These are phyloP conservation scores for Penicillium sp. DNA, from an alignment of 2,329 filamentous ascomycete genomes.

Conservation along the genomic window DNA sequence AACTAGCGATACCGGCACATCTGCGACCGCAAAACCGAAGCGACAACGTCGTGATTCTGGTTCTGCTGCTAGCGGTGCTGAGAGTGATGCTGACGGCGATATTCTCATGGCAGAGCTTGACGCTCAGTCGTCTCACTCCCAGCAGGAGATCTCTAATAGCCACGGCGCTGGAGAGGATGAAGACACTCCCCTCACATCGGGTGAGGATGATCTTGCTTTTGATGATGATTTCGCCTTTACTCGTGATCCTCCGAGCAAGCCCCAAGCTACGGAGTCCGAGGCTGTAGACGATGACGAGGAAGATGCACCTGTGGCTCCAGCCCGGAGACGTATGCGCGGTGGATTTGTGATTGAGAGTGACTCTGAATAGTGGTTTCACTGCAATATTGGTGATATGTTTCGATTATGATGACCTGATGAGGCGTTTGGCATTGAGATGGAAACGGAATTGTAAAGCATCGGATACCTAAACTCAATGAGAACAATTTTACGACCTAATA, in stretches of 20 bases:
- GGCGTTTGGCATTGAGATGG: conserved; percentile 23
- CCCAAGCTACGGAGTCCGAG: conserved; percentile 6
- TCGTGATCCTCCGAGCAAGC: conserved; percentile 26
- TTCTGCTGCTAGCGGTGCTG: conserved; percentile 15
- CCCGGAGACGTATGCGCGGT: conserved; percentile 38
- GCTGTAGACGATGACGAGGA: conserved; percentile 34
- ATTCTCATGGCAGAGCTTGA: conserved; percentile 32
- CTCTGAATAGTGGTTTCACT: conserved; percentile 35
- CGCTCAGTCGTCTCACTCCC: conserved; percentile 18
- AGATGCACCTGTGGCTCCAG: conserved; percentile 31
- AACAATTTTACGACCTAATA: conserved; percentile 1
- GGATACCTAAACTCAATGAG: conserved; percentile 9
- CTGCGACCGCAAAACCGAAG: conserved; percentile 29
- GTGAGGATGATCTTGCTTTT: conserved; percentile 35
- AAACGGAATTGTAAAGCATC: conserved; percentile 7
- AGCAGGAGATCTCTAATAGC: conserved; percentile 18
- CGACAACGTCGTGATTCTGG: conserved; percentile 30
- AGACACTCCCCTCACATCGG: conserved; percentile 29
- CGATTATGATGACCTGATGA: conserved; percentile 27
- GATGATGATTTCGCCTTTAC: conserved; percentile 38
- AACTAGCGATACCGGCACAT: conserved; percentile 28
- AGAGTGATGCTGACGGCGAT: conserved; percentile 33
- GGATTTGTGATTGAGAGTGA: conserved; percentile 48
- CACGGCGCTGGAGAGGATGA: conserved; percentile 19
- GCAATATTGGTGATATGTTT: conserved; percentile 6